Percentiles rank a stretch among this genome's conserved stretches.
Conservation (phyloP, 2,329 filamentous ascomycete species). For the Eurotiales sp. region DNA sequence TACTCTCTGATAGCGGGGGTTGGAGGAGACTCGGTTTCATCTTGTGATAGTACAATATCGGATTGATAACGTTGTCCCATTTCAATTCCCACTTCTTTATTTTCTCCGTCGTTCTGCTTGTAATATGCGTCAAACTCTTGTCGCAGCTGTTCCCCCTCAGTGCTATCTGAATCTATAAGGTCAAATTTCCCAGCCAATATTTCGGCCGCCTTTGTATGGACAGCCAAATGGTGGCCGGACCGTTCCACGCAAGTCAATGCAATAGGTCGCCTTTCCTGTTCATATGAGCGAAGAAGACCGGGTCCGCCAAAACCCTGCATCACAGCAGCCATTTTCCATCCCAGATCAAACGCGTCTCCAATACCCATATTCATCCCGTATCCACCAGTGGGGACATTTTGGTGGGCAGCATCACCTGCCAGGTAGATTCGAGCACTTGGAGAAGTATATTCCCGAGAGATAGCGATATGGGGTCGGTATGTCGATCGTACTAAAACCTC, state of each 20-base stretch:
- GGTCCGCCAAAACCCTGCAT: conserved; percentile 30
- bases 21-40: not conserved
- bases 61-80: not conserved
- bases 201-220: not conserved
- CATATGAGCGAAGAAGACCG: not conserved
- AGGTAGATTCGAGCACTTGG: conserved; percentile 14
- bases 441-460: not conserved
- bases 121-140: not conserved
- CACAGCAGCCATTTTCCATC: conserved; percentile 52
- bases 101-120: not conserved
- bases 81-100: not conserved
- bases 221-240: not conserved
- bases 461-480: not conserved
- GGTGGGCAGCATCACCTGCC: conserved; percentile 16
- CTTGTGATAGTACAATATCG: not conserved
- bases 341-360: conserved; percentile 55
- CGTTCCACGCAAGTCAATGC: not conserved
- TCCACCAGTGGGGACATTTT: conserved; percentile 15
- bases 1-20: not conserved
- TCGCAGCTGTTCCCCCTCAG: not conserved
- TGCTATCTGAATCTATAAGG: not conserved
- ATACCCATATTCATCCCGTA: conserved; percentile 34
- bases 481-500: no score
- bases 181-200: not conserved
- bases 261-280: not conserved